phyloP scores from a whole-genome alignment of 768 basidiomycete species.

The Galerina marginata region DNA sequence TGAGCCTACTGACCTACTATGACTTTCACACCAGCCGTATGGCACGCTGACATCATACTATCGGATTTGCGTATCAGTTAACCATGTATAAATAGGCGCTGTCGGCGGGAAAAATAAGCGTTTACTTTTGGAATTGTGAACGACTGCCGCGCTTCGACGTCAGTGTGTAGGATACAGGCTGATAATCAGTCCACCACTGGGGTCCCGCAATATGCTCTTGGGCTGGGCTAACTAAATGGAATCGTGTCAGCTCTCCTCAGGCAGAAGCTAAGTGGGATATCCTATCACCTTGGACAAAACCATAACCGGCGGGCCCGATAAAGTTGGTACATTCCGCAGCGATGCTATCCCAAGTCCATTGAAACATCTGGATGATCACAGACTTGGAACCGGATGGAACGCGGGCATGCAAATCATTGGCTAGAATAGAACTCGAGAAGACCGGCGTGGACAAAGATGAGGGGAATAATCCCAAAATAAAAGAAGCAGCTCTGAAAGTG shows the following conservation, averaged over 20 bases:
- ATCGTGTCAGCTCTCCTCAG: background rate
- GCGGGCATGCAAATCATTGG: constrained; percentile 18
- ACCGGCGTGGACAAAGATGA: constrained; percentile 4
- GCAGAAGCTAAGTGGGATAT: background rate
- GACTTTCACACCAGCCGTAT: constrained; percentile 60
- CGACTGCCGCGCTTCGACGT: constrained; percentile 70
- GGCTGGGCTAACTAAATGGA: constrained; percentile 49
- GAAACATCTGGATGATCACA: constrained; percentile 75
- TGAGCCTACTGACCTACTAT: constrained; percentile 47
- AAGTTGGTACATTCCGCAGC: constrained; percentile 69
- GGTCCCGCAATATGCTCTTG: constrained; percentile 61
- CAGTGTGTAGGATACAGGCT: constrained; percentile 67
- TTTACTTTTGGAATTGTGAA: constrained; percentile 49
- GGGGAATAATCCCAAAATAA: constrained; percentile 7
- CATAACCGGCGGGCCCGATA: constrained; percentile 73
- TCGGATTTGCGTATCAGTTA: constrained; percentile 7
- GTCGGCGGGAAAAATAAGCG: constrained; percentile 5
- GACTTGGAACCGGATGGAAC: constrained; percentile 38
- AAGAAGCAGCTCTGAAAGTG: background rate
- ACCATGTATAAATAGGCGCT: background rate
- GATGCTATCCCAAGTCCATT: constrained; percentile 67
- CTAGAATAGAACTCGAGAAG: background rate
- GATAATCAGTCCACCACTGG: constrained; percentile 82
- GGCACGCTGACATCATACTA: constrained; percentile 56
- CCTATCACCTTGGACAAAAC: constrained; percentile 65